Evolutionary conservation across 768 basidiomycete genomes (phyloP).

Genomic region (Tylopilus sp.): DNA sequence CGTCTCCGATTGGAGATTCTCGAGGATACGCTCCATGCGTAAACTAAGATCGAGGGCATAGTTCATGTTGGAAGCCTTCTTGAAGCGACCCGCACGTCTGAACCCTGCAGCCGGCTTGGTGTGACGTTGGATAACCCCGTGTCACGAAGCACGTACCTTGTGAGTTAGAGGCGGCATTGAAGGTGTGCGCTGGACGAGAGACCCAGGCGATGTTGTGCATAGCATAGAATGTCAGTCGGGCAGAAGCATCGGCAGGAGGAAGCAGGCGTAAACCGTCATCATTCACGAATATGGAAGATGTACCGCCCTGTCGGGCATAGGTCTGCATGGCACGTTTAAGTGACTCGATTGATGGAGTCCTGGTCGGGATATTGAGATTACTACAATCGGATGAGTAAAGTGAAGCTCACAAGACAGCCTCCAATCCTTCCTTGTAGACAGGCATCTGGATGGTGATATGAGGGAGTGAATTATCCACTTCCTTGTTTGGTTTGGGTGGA

Average conservation of each 20-base stretch:
- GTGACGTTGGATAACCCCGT: constrained; percentile 34
- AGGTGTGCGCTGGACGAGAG: constrained; percentile 50
- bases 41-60: constrained; percentile 55
- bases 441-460: constrained; percentile 56
- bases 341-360: constrained; percentile 48
- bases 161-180: constrained; percentile 42
- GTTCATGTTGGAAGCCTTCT: constrained; percentile 94
- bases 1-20: constrained; percentile 27
- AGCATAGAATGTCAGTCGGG: constrained; percentile 51
- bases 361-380: constrained; percentile 5
- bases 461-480: constrained; percentile 42
- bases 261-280: constrained; percentile 60
- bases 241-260: constrained; percentile 41
- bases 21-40: constrained; percentile 32
- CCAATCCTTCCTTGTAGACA: constrained; percentile 55
- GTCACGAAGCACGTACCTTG: constrained; percentile 34
- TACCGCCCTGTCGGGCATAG: constrained; percentile 64
- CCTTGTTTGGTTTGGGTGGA: constrained; percentile 40
- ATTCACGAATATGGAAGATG: constrained; percentile 54
- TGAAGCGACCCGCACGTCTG: constrained; percentile 73
- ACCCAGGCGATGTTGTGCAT: constrained; percentile 59
- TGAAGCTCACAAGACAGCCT: constrained; percentile 44
- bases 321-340: constrained; percentile 61
- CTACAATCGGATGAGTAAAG: not conserved
- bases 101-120: constrained; percentile 16